Base-by-base conservation (phyloP, 2,329 filamentous ascomycete species). In the Alternaria sp. region DNA sequence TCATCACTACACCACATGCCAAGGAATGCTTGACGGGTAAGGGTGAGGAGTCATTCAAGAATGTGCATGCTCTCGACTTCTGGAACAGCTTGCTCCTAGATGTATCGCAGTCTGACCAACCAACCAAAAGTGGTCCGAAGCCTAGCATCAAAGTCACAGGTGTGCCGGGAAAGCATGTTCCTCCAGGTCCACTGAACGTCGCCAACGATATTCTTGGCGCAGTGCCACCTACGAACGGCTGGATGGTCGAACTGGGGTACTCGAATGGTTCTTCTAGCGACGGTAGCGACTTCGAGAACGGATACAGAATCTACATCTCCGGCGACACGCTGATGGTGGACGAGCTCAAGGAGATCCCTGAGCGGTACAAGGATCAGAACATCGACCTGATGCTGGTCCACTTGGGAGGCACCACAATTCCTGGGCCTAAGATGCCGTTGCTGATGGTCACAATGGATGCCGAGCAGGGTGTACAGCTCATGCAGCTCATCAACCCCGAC, bases 391-490 rank as follows among this genome's bases (percentile, higher is more conserved):
- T 91, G 89, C 82, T 91, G 12, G 82, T 89, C 2, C 89, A 92
- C 65, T 78, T 91, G 0, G 89, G 89, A 20, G 89, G 88, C 3
- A 91, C 88, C 0, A 90, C 87, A 5, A 87, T 92, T 28, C 89
- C 89, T 0, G 83, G 85, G 1, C 87, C 88, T 0, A 82, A 83
- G 6, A 70, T 88, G 74, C 87, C 87, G 47, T 76, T 90, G 63
- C 62, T 90, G 23, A 90, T 90, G 88, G 87, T 90, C 3, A 91
- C 88, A 0, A 91, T 91, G 88, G 88, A 91, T 74, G 88, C 85
- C 21, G 82, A 84, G 71, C 87, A 90, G 75, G 88, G 88, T 0
- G 68, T 91, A 26, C 79, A 89, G 77, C 74, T 91, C 65, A 85
- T 91, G 74, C 79, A 82, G 68, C 68, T 90, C 61, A 84, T 91